These are phyloP conservation scores for Geosmithia morbida DNA, from an alignment of 2,329 filamentous ascomycete species.

Conservation along the genomic window DNA sequence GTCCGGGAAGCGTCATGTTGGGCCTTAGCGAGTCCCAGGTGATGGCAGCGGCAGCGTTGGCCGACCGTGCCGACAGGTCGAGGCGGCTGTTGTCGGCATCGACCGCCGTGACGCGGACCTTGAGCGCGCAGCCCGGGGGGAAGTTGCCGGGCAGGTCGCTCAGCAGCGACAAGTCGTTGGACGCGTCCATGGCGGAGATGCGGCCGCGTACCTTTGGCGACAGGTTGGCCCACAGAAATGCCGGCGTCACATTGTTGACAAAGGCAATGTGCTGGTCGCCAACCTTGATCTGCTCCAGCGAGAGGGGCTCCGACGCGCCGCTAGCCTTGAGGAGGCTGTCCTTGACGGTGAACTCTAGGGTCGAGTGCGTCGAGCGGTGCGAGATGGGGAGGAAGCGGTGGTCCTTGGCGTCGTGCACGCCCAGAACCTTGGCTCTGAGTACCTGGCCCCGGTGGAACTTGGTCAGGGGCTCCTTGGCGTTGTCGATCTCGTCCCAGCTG, in stretches of 20 bases:
- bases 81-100: constrained; percentile 61
- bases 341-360: constrained; percentile 81
- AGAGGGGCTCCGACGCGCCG: constrained; percentile 34
- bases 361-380: constrained; percentile 66
- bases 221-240: constrained; percentile 80
- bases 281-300: constrained; percentile 56
- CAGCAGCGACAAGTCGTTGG: constrained; percentile 70
- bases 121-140: constrained; percentile 78
- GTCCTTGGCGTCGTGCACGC: constrained; percentile 78
- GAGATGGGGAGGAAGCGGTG: constrained; percentile 86
- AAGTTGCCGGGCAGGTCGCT: constrained; percentile 67
- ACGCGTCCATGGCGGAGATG: constrained; percentile 69
- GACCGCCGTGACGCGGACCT: constrained; percentile 62
- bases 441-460: constrained; percentile 59
- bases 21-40: constrained; percentile 58
- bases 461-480: constrained; percentile 65
- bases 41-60: constrained; percentile 30
- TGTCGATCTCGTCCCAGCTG: constrained; percentile 69
- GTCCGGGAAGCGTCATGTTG: constrained; percentile 70
- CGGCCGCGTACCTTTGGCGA: constrained; percentile 79
- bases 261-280: constrained; percentile 68
- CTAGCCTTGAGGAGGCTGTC: constrained; percentile 44
- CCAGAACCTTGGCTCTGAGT: constrained; percentile 64
- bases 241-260: constrained; percentile 74
- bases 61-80: constrained; percentile 68